Evolutionary conservation across 805 yeast genomes (phyloP).

Genomic region (Hanseniaspora clermontiae): DNA sequence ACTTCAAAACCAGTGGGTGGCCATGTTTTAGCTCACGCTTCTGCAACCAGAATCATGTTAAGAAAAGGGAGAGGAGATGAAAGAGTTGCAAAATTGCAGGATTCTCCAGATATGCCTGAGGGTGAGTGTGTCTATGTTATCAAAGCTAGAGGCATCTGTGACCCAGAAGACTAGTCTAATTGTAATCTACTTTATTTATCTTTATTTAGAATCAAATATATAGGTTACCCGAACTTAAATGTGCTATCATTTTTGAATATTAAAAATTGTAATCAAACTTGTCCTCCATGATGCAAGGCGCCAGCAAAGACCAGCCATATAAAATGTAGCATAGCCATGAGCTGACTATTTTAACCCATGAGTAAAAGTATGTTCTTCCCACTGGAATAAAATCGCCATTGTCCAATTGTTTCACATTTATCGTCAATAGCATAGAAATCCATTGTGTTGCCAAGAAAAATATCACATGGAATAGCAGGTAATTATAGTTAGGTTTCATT

Average conservation of each 20-base stretch:
- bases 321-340: slow-evolving; percentile 83
- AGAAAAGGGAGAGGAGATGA: slow-evolving; percentile 86
- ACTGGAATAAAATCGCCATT: slow-evolving; percentile 89
- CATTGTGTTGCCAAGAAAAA: slow-evolving; percentile 94
- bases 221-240: too few relatives aligned
- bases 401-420: slow-evolving; percentile 74
- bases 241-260: not conserved
- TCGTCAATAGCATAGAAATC: slow-evolving; percentile 84
- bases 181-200: too few relatives aligned
- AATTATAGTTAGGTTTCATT: slow-evolving; percentile 60
- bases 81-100: slow-evolving; percentile 87
- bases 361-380: slow-evolving; percentile 88
- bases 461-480: slow-evolving; percentile 75
- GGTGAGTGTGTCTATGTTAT: slow-evolving; percentile 90
- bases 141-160: slow-evolving; percentile 93
- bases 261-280: slow-evolving; percentile 41
- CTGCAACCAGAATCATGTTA: slow-evolving; percentile 83
- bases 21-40: slow-evolving; percentile 90
- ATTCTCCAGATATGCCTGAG: slow-evolving; percentile 93
- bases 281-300: slow-evolving; percentile 85
- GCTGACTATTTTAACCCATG: slow-evolving; percentile 86
- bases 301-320: slow-evolving; percentile 82
- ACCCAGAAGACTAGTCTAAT: slow-evolving; percentile 62
- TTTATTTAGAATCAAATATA: too few relatives aligned
- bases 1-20: slow-evolving; percentile 99